phyloP scores from a whole-genome alignment of 441 rosid genomes.

The Aleurites moluccanus region DNA sequence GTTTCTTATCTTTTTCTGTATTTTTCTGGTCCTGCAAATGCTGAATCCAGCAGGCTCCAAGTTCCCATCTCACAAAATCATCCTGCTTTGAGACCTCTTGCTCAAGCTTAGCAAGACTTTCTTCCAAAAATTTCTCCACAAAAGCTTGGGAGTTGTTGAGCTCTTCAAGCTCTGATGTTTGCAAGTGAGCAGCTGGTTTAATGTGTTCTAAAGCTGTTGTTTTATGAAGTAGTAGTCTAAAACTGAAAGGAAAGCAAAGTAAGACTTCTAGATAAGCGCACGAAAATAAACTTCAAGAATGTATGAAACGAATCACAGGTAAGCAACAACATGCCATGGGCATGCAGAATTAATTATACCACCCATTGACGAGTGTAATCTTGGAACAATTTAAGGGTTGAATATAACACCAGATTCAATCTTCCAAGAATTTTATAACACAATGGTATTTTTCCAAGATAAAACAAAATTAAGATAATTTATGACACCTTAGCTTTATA shows the following conservation, averaged over 20 bases:
- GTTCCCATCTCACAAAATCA: conserved; percentile 65
- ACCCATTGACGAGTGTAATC: neutral
- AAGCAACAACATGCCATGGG: neutral
- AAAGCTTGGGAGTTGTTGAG: conserved; percentile 55
- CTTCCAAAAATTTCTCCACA: conserved; percentile 48
- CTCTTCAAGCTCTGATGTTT: conserved; percentile 54
- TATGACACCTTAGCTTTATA: neutral
- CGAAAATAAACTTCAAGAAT: neutral
- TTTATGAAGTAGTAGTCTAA: conserved; percentile 57
- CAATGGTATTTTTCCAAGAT: neutral
- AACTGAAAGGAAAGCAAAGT: conserved; percentile 43
- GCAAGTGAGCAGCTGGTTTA: conserved; percentile 47
- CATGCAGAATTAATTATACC: neutral
- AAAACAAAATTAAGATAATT: conserved; percentile 9
- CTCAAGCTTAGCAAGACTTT: conserved; percentile 53
- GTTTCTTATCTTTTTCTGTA: conserved; percentile 81
- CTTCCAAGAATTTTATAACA: neutral
- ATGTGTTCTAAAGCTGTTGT: conserved; percentile 48
- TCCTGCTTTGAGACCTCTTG: conserved; percentile 36
- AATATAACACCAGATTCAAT: neutral
- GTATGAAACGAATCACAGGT: neutral
- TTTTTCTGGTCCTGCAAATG: conserved; percentile 68
- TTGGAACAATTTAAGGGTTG: neutral
- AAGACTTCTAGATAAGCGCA: conserved; percentile 23
- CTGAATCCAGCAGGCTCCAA: conserved; percentile 78